Base-by-base conservation (phyloP, 2,329 filamentous ascomycete genomes). In the Beauveria sp. region DNA sequence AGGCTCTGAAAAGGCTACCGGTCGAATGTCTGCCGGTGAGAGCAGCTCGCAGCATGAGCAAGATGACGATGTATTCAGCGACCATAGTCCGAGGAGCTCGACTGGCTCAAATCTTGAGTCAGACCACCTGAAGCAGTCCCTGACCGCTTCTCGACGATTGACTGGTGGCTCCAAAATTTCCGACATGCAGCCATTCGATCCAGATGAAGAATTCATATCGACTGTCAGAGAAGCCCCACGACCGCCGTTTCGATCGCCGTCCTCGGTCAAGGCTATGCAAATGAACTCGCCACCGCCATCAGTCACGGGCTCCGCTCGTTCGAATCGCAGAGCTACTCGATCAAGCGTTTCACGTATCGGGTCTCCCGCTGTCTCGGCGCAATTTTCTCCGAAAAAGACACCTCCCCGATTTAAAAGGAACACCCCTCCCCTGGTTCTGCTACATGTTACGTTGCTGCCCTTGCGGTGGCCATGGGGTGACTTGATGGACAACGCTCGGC, bases 381-480 rank as follows among this genome's bases (percentile, higher is more conserved):
- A 84, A 63, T 82, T 80, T 65, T 82, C 81, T 3, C 79, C 81
- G 26, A 85, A 82, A 69, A 79, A 78, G 66, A 86, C 85, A 5
- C 81, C 85, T 1, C 78, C 81, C 22, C 76, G 86, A 7, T 83
- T 88, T 70, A 83, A 81, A 72, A 70, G 74, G 34, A 78, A 77
- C 65, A 81, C 81, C 59, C 83, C 84, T 54, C 90, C 90, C 3
- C 79, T 95, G 2, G 88, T 95, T 1, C 77, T 95, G 52, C 78
- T 95, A 4, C 90, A 95, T 67, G 86, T 90, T 42, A 93, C 89
- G 0, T 78, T 93, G 0, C 76, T 95, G 5, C 89, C 90, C 0
- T 78, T 91, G 10, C 79, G 85, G 46, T 84, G 88, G 78, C 78
- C 80, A 1, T 92, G 88, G 79, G 82, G 78, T 1, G 77, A 81